These are phyloP conservation scores for Lactifluus echinatus DNA, from an alignment of 768 basidiomycete species.

Conservation along the genomic window DNA sequence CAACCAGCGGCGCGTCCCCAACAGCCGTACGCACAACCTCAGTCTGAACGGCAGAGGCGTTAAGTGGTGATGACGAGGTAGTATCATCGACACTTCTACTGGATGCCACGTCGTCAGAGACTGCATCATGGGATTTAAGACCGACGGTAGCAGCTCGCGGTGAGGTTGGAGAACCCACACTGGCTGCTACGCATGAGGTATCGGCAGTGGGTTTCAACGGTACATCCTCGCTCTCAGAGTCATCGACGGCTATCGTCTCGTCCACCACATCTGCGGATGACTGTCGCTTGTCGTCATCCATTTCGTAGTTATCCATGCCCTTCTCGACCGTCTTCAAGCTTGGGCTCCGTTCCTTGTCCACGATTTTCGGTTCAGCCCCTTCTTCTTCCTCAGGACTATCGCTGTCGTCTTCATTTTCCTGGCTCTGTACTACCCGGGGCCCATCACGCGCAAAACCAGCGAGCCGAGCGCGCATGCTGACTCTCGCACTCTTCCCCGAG, in stretches of 20 bases:
- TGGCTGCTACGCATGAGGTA: background rate
- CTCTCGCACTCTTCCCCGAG: conserved; percentile 21
- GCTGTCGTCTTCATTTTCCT: conserved; percentile 12
- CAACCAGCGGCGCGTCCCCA: background rate
- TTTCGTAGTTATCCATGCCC: background rate
- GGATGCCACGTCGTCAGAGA: background rate
- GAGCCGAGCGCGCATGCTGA: conserved; percentile 39
- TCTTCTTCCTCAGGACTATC: conserved; percentile 21
- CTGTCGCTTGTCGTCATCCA: background rate
- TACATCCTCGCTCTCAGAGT: conserved; percentile 11
- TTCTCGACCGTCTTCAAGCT: background rate
- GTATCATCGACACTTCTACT: background rate
- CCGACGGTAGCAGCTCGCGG: background rate
- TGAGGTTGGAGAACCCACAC: background rate
- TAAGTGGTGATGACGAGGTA: background rate
- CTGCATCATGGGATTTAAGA: background rate
- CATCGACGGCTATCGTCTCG: conserved; percentile 17
- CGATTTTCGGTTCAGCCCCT: conserved; percentile 19
- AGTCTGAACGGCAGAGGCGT: background rate
- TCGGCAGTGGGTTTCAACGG: background rate
- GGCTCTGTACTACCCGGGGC: conserved; percentile 25
- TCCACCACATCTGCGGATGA: conserved; percentile 16
- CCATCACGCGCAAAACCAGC: conserved; percentile 47
- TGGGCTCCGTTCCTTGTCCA: conserved; percentile 15
- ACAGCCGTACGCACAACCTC: conserved; percentile 17